phyloP scores from a whole-genome alignment of 495 filamentous ascomycete species.

The Penicillium verhagenii region DNA sequence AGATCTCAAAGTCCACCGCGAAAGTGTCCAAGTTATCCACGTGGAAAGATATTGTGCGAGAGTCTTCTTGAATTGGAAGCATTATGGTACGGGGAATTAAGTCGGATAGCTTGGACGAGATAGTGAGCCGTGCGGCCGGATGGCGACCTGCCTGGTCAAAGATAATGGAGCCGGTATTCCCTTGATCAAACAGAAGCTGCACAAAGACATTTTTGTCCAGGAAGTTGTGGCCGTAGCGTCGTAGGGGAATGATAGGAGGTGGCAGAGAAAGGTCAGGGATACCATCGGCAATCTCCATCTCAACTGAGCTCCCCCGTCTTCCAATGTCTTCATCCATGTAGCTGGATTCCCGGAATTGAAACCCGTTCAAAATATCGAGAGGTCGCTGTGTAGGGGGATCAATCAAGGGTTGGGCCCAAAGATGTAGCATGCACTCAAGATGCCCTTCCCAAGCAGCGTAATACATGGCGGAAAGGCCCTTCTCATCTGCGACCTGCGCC shows the following conservation, averaged over 20 bases:
- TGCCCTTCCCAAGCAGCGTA: constrained; percentile 99
- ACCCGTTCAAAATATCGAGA: constrained; percentile 36
- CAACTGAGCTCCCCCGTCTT: constrained; percentile 56
- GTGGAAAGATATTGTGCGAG: constrained; percentile 88
- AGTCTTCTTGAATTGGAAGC: constrained; percentile 94
- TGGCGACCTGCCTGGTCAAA: constrained; percentile 97
- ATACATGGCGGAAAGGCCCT: constrained; percentile 91
- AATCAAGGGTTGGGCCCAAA: constrained; percentile 55
- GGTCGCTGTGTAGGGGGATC: constrained; percentile 26
- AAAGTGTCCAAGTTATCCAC: constrained; percentile 91
- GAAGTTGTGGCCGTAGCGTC: constrained; percentile 97
- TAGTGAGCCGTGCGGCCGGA: constrained; percentile 90
- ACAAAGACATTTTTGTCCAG: constrained; percentile 94
- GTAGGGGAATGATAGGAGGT: constrained; percentile 90
- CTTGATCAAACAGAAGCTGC: constrained; percentile 80
- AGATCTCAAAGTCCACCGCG: constrained; percentile 95
- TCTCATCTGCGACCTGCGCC: constrained; percentile 79
- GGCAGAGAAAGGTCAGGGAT: constrained; percentile 92
- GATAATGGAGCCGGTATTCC: constrained; percentile 65
- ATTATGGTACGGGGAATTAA: constrained; percentile 93
- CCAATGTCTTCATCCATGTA: constrained; percentile 34
- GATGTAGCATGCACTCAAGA: constrained; percentile 86
- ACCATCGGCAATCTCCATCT: constrained; percentile 74
- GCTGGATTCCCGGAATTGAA: constrained; percentile 34
- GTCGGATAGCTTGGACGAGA: constrained; percentile 93